These are phyloP conservation scores for Helenozyma rhizophorensis DNA, from an alignment of 805 yeast species.

Conservation along the genomic window DNA sequence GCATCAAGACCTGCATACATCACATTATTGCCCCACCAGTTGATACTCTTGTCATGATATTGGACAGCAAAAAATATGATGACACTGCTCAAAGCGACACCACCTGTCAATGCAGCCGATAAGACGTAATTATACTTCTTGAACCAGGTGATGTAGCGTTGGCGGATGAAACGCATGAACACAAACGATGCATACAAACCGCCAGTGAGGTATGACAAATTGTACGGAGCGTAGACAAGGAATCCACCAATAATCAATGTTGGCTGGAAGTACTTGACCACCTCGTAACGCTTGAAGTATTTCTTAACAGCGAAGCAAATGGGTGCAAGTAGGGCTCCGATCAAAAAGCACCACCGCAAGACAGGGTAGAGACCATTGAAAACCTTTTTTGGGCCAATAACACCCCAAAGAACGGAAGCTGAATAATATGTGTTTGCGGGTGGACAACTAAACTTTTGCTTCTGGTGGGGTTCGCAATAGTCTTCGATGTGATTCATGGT, in stretches of 20 bases:
- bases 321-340: slow-evolving; percentile 26
- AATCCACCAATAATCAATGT: slow-evolving; percentile 30
- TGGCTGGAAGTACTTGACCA: slow-evolving; percentile 29
- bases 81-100: slow-evolving; percentile 31
- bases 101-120: slow-evolving; percentile 28
- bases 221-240: slow-evolving; percentile 29
- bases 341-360: slow-evolving; percentile 30
- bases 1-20: slow-evolving; percentile 34
- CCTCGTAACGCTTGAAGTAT: slow-evolving; percentile 16
- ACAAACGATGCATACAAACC: slow-evolving; percentile 24
- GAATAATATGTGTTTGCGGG: slow-evolving; percentile 36
- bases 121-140: slow-evolving; percentile 32
- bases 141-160: slow-evolving; percentile 30
- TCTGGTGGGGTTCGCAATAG: slow-evolving; percentile 40
- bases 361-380: slow-evolving; percentile 31
- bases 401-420: slow-evolving; percentile 64
- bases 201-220: slow-evolving; percentile 26
- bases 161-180: slow-evolving; percentile 28
- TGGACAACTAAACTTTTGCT: slow-evolving; percentile 38
- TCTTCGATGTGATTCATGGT: slow-evolving; percentile 25
- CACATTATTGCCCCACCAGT: slow-evolving; percentile 25
- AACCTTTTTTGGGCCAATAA: slow-evolving; percentile 46
- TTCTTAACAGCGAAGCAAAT: slow-evolving; percentile 20
- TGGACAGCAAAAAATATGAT: slow-evolving; percentile 36
- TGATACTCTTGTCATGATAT: slow-evolving; percentile 24